Conservation (phyloP, 331 rosid species). For the Pyrus hybrid region DNA sequence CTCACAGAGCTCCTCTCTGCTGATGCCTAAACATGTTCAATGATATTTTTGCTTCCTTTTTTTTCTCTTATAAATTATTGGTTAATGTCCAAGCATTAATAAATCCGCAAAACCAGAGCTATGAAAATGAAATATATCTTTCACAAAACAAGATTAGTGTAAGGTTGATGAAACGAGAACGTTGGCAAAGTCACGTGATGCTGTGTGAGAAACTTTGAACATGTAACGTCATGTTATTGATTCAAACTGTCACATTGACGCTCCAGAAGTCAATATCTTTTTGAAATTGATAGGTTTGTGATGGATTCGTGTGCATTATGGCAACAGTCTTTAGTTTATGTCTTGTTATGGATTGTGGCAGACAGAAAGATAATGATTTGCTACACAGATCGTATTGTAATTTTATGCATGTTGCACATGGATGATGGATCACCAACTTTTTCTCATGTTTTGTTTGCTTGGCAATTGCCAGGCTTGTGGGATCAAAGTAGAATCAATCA, state of each 20-base stretch:
- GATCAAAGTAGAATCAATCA: too few relatives aligned
- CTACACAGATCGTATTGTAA: neutral
- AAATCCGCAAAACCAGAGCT: slow-evolving; percentile 5
- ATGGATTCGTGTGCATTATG: slow-evolving; percentile 11
- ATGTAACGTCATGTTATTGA: too few relatives aligned
- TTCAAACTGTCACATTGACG: too few relatives aligned
- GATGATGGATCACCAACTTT: neutral
- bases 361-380: slow-evolving; percentile 19
- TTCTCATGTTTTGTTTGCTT: neutral
- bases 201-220: too few relatives aligned
- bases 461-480: neutral
- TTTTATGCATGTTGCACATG: slow-evolving; percentile 16
- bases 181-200: too few relatives aligned
- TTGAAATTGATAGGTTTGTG: too few relatives aligned
- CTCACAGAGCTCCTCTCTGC: slow-evolving; percentile 54
- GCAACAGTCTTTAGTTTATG: slow-evolving; percentile 12
- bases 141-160: neutral
- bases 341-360: slow-evolving; percentile 19
- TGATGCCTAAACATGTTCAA: slow-evolving; percentile 9
- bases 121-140: neutral
- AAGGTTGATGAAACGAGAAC: too few relatives aligned
- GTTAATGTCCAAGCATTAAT: slow-evolving; percentile 9
- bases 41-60: slow-evolving; percentile 2
- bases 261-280: too few relatives aligned
- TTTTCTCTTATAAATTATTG: slow-evolving; percentile 1